phyloP scores from a whole-genome alignment of 2,329 filamentous ascomycete species.

The Alternaria longipes region DNA sequence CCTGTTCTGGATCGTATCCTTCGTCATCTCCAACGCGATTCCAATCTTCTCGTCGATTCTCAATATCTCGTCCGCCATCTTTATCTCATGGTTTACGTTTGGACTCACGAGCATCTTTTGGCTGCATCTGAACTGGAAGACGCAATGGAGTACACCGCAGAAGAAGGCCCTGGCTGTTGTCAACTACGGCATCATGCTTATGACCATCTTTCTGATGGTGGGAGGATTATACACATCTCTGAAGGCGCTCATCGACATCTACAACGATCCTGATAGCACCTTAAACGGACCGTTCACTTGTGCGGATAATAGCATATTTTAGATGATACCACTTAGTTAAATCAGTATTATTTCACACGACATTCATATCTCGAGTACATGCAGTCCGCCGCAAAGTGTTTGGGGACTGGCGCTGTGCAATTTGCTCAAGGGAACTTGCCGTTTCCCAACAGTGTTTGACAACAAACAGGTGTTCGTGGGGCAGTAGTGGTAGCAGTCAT shows the following conservation, averaged over 20 bases:
- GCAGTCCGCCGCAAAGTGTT: background rate
- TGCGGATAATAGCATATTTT: conserved; percentile 42
- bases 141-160: conserved; percentile 29
- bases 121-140: conserved; percentile 57
- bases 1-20: conserved; percentile 64
- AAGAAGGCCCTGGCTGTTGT: conserved; percentile 58
- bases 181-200: conserved; percentile 54
- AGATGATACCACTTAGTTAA: conserved; percentile 8
- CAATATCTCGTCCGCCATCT: conserved; percentile 65
- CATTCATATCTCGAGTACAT: background rate
- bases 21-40: conserved; percentile 56
- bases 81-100: conserved; percentile 73
- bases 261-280: conserved; percentile 35
- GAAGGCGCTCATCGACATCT: conserved; percentile 41
- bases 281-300: conserved; percentile 43
- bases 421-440: too few relatives aligned
- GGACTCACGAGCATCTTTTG: conserved; percentile 58
- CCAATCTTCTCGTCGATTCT: conserved; percentile 69
- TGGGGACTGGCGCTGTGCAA: background rate
- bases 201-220: conserved; percentile 39
- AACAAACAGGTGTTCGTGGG: too few relatives aligned
- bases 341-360: background rate
- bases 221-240: conserved; percentile 39
- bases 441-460: background rate
- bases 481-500: background rate